A percentile compares a stretch with the other conserved stretches of the same genome.
Evolutionary conservation across 2,329 filamentous ascomycete species (phyloP).

Genomic region (Botryosphaeria dothidea): DNA sequence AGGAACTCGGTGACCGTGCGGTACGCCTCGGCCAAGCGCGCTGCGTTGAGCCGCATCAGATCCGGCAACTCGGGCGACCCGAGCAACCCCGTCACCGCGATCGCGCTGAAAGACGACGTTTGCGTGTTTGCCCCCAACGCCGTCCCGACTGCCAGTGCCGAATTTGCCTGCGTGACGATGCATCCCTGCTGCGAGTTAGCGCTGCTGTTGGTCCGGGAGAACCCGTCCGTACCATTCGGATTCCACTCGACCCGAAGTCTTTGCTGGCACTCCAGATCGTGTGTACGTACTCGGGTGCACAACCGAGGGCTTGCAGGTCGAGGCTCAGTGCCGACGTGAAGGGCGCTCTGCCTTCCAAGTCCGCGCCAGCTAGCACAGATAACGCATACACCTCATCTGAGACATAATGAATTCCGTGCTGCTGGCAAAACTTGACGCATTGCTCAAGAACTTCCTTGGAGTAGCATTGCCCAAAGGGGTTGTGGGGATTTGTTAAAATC

Average conservation of each 20-base stretch:
- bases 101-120: constrained; percentile 25
- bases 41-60: constrained; percentile 27
- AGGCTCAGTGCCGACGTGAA: constrained; percentile 31
- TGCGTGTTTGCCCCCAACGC: constrained; percentile 25
- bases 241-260: constrained; percentile 36
- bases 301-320: constrained; percentile 20
- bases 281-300: constrained; percentile 27
- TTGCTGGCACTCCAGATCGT: constrained; percentile 35
- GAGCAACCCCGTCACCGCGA: constrained; percentile 27
- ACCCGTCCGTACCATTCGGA: constrained; percentile 25
- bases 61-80: constrained; percentile 25
- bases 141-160: constrained; percentile 22
- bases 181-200: no score
- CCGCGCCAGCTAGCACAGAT: constrained; percentile 25
- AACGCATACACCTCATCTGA: constrained; percentile 40
- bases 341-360: neutral
- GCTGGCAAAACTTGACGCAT: constrained; percentile 31
- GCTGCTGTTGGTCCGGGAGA: constrained; percentile 20
- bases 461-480: constrained; percentile 40
- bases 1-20: no score
- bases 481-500: constrained; percentile 47
- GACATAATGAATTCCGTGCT: constrained; percentile 33
- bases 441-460: constrained; percentile 24
- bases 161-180: constrained; percentile 24
- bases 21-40: constrained; percentile 23